Evolutionary conservation across 495 filamentous ascomycete species (phyloP).

Genomic region (Letharia lupina): DNA sequence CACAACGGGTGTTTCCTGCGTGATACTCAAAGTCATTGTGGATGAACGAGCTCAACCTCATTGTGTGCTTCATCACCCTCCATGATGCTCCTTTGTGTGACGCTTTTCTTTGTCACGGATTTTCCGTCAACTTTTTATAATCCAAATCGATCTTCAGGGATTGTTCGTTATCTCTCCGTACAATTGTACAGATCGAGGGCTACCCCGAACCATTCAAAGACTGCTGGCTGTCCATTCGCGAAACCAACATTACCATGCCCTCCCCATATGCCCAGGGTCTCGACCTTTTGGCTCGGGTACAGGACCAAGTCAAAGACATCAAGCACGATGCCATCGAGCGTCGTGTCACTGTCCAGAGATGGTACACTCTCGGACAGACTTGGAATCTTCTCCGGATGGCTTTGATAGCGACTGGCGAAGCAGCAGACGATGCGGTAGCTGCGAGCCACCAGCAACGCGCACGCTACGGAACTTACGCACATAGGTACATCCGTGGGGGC

Average conservation of each 20-base stretch:
- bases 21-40: neutral
- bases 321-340: neutral
- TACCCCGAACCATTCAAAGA: neutral
- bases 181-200: neutral
- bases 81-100: neutral
- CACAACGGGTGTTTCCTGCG: neutral
- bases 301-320: neutral
- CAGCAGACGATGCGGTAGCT: neutral
- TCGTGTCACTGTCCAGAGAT: neutral
- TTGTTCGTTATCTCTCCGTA: neutral
- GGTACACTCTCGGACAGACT: neutral
- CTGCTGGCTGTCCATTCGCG: neutral
- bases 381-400: neutral
- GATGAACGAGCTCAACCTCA: neutral
- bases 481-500: neutral
- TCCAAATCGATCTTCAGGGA: neutral
- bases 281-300: neutral
- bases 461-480: neutral
- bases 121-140: neutral
- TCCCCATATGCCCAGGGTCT: neutral
- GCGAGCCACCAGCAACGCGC: neutral
- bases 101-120: neutral
- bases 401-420: neutral
- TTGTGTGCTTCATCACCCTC: neutral
- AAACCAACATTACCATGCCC: neutral